Evolutionary conservation across 116 monocot species (phyloP).

Genomic region (Trichopus zeylanicus): DNA sequence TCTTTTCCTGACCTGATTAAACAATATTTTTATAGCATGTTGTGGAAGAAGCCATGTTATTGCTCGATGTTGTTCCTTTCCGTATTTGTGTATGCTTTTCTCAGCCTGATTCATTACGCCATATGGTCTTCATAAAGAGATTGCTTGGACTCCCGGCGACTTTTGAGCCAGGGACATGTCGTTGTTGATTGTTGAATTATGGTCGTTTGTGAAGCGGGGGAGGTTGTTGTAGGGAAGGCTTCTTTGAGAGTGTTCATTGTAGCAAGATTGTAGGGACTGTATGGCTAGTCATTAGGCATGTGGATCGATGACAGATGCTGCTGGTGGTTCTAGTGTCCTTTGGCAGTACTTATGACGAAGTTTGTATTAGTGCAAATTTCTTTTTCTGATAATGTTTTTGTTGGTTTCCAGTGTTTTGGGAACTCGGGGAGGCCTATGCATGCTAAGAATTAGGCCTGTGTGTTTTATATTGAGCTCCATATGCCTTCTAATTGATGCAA

Average conservation of each 20-base stretch:
- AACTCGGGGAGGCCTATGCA: neutral
- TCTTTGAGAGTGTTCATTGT: neutral
- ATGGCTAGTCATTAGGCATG: neutral
- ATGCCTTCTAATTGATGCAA: neutral
- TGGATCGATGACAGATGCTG: neutral
- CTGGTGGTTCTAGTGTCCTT: neutral
- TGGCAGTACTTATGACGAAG: neutral
- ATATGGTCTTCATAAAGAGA: neutral
- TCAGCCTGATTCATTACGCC: neutral
- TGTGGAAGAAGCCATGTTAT: neutral
- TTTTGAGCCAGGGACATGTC: too few relatives aligned
- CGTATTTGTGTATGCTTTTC: neutral
- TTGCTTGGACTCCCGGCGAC: neutral
- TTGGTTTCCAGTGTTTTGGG: neutral
- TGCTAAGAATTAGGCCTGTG: neutral
- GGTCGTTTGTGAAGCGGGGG: neutral
- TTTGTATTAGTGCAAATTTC: neutral
- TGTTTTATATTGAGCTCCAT: neutral
- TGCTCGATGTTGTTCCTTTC: neutral
- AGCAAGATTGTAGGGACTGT: neutral
- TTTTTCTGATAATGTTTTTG: neutral
- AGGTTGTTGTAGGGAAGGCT: slow-evolving; percentile 2
- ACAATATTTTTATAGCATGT: neutral
- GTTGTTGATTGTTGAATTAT: neutral
- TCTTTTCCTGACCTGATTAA: neutral